Evolutionary conservation across 495 filamentous ascomycete species (phyloP), one percentile per base, ranked within the genome.

Genomic region (Podospora pseudopauciseta): DNA sequence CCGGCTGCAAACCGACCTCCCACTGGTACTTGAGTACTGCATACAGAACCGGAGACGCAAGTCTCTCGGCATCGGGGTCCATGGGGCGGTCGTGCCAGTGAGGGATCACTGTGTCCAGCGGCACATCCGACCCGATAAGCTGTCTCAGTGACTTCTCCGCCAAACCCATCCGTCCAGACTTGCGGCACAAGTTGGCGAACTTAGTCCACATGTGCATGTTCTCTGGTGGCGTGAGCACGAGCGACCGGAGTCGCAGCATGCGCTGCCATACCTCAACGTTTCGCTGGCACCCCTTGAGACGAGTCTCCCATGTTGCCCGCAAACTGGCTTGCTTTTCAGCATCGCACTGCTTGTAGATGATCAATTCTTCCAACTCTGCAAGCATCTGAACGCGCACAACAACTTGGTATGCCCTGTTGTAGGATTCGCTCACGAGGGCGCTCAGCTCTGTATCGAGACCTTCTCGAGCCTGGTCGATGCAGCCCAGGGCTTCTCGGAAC

Each of bases 191-290:
- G 71, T 97, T 98, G 68, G 96, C 92, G 73, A 97, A 98, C 75
- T 99, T 99, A 81, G 98, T 97, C 85, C 91, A 96, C 93, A 98
- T 98, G 73, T 95, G 91, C 84, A 96, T 91, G 71, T 98, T 97
- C 75, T 99, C 94, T 32, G 86, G 88, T 4, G 95, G 93, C 13
- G 86, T 86, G 63, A 97, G 94, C 61, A 99, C 95, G 59, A 99
- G 86, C 18, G 91, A 91, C 68, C 96, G 87, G 53, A 98, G 91
- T 76, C 97, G 96, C 27, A 99, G 87, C 92, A 96, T 98, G 56
- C 96, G 86, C 75, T 97, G 93, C 95, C 95, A 99, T 7, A 97
- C 93, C 72, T 99, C 95, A 23, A 97, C 94, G 72, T 98, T 98
- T 55, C 94, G 89, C 77, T 98, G 94, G 71, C 95, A 97, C 23